Evolutionary conservation across 2,329 filamentous ascomycete genomes (phyloP), one percentile per base, ranked within the genome.

Genomic region (Albifimbria verrucaria): DNA sequence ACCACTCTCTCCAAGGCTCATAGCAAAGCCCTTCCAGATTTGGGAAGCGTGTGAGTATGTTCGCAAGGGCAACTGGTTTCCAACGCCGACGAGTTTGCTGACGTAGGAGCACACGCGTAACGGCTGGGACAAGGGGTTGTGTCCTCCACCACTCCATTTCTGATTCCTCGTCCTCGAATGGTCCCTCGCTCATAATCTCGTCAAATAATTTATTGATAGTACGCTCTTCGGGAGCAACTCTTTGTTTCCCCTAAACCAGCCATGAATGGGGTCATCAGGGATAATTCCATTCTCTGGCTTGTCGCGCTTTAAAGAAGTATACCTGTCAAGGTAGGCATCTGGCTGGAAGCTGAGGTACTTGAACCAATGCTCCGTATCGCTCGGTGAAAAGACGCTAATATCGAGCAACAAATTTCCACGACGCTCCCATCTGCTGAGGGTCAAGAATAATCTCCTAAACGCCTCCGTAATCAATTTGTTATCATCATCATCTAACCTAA

Each of bases 1-100:
- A 12, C 60, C 58, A 68, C 57, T 71, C 66, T 55, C 65, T 68
- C 69, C 71, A 73, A 49, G 68, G 71, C 57, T 73, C 69, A 57
- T 70, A 72, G 50, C 64, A 63, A 57, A 74, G 56, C 55, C 74
- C 67, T 57, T 66, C 62, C 49, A 75, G 52, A 51, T 62, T 65
- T 15, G 70, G 66, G 53, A 72, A 63, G 45, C 64, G 65, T 11
- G 65, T 55, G 53, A 73, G 58, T 59, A 73, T 70, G 15, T 66
- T 57, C 25, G 59, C 57, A 23, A 73, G 60, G 26, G 64, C 57
- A 21, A 48, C 21, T 32, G 63, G 65, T 49, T 65, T 67, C 67
- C 68, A 72, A 62, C 65, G 60, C 55, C 68, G 63, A 52, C 68
- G 67, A 55, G 55, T 72, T 56, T 73, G 71, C 55, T 69, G 68